Conservation (phyloP, 306 rosid genomes). For the Rubus parviflorus region DNA sequence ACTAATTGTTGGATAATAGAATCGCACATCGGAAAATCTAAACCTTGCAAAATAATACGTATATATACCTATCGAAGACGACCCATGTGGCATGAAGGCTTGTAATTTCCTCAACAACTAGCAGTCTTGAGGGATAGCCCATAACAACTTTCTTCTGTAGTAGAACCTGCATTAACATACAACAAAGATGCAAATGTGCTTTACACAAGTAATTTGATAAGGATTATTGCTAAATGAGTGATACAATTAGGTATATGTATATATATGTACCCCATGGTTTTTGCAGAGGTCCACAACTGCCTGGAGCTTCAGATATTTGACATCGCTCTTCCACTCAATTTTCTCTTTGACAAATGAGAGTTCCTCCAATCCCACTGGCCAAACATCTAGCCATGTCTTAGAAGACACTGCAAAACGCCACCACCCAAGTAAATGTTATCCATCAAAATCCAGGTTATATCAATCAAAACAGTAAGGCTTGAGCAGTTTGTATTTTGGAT, state of each 20-base stretch:
- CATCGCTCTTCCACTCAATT: conserved; percentile 29
- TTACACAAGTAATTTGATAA: background rate
- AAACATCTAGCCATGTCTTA: conserved; percentile 48
- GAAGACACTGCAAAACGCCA: conserved; percentile 31
- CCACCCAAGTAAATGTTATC: background rate
- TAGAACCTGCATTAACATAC: conserved; percentile 36
- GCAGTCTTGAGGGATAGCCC: conserved; percentile 45
- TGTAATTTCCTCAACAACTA: conserved; percentile 40
- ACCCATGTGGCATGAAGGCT: conserved; percentile 51
- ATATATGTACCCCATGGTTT: conserved; percentile 44
- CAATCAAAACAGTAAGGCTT: background rate
- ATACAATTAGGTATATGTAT: background rate
- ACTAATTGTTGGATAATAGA: background rate
- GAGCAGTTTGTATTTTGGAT: background rate
- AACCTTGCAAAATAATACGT: background rate
- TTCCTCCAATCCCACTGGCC: conserved; percentile 43
- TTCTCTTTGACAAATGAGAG: conserved; percentile 23
- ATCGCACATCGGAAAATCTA: background rate
- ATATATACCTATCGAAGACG: conserved; percentile 45
- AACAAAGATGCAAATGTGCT: background rate
- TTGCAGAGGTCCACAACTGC: conserved; percentile 42
- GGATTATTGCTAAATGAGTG: background rate
- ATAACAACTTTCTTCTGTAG: conserved; percentile 52
- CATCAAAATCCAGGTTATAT: background rate
- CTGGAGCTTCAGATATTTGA: conserved; percentile 46